A percentile compares a stretch with the other conserved stretches of the same genome.
These are phyloP conservation scores for Silene uniflora DNA, from an alignment of 148 eudicot genomes.

Conservation along the genomic window DNA sequence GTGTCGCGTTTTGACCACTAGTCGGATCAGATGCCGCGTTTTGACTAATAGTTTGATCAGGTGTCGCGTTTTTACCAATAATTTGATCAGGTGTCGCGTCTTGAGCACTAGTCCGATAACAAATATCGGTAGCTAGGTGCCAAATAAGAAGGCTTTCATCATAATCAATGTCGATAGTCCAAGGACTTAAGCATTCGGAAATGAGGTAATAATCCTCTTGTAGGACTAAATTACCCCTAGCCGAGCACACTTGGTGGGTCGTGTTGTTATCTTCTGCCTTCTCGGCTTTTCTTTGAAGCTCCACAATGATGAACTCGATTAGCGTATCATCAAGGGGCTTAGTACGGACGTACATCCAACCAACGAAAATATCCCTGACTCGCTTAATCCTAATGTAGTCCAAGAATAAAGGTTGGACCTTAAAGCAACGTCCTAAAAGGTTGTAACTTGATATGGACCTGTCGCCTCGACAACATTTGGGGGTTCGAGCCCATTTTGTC, in stretches of 20 bases:
- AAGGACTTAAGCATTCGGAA: constrained; percentile 9
- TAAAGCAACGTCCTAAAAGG: constrained; percentile 18
- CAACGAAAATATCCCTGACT: not conserved
- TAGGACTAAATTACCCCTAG: constrained; percentile 6
- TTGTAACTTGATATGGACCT: constrained; percentile 15
- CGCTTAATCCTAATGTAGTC: not conserved
- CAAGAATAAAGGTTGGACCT: not conserved
- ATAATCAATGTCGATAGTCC: constrained; percentile 19
- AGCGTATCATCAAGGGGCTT: not conserved
- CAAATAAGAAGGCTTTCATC: constrained; percentile 25
- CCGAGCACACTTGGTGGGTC: constrained; percentile 8
- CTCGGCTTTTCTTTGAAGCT: constrained; percentile 11
- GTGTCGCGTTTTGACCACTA: too few relatives aligned
- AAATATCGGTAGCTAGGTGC: constrained; percentile 34
- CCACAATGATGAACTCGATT: not conserved
- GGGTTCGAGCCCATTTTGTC: not conserved
- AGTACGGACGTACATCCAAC: not conserved
- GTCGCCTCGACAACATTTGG: constrained; percentile 10
- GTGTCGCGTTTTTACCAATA: too few relatives aligned
- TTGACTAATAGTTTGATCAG: too few relatives aligned
- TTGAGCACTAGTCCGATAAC: not conserved
- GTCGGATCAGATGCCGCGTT: too few relatives aligned
- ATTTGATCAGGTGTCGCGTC: not conserved
- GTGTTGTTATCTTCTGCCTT: not conserved
- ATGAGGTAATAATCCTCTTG: not conserved